Percentiles rank a stretch among this genome's conserved stretches.
phyloP scores from a whole-genome alignment of 2,329 filamentous ascomycete genomes.

The Ilyonectria mors-panacis region DNA sequence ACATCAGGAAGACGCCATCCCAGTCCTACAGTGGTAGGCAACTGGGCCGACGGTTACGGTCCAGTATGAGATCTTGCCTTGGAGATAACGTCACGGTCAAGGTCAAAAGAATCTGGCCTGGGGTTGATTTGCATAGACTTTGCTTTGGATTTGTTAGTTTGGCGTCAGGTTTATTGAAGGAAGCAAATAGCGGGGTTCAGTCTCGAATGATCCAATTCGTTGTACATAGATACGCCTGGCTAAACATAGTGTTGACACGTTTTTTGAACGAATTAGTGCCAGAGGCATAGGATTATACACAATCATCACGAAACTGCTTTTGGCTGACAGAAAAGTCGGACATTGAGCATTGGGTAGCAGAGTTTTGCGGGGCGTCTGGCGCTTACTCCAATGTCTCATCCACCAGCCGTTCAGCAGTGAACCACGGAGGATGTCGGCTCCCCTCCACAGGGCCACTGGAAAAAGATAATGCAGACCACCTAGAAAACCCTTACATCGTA shows the following conservation, averaged over 20 bases:
- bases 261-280: not conserved
- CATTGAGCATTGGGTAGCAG: too few species aligned
- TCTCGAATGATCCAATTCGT: not conserved
- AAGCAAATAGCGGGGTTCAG: not conserved
- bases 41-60: not conserved
- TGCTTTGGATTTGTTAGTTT: conserved; percentile 12
- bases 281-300: not conserved
- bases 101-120: not conserved
- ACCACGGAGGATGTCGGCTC: not conserved
- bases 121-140: not conserved
- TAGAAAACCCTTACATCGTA: not conserved
- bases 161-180: conserved; percentile 16
- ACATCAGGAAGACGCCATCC: not conserved
- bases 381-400: not conserved
- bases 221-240: conserved; percentile 18
- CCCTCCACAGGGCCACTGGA: not conserved
- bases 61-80: not conserved
- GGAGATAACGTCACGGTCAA: not conserved
- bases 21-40: not conserved
- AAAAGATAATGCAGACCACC: not conserved
- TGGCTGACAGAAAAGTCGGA: not conserved
- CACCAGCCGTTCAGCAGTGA: not conserved
- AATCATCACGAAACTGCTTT: not conserved
- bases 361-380: not conserved
- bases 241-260: not conserved